Conservation (phyloP, 2,329 filamentous ascomycete species). For the Ceratocystis alfenasii region DNA sequence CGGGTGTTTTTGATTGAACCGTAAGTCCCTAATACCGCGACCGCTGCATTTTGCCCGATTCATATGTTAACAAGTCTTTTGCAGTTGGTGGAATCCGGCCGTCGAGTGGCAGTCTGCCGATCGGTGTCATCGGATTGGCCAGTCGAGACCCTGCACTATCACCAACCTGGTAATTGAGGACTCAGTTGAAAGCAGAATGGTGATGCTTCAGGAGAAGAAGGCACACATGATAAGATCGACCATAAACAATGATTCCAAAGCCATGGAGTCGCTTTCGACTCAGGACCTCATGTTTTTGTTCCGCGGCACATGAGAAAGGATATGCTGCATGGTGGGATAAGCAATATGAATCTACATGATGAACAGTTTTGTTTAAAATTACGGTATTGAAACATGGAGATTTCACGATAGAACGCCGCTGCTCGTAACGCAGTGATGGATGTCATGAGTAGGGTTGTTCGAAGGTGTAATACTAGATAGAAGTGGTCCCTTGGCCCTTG, state of each 20-base stretch:
- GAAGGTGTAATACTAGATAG: not conserved
- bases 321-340: not conserved
- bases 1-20: conserved; percentile 94
- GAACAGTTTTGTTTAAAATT: too few relatives aligned
- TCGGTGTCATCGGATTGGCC: conserved; percentile 85
- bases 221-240: conserved; percentile 96
- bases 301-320: conserved; percentile 47
- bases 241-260: conserved; percentile 82
- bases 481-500: not conserved
- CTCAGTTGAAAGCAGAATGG: conserved; percentile 90
- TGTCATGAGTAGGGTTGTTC: not conserved
- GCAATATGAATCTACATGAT: too few relatives aligned
- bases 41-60: not conserved
- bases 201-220: conserved; percentile 95
- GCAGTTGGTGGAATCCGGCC: conserved; percentile 98
- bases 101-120: conserved; percentile 98
- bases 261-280: conserved; percentile 80
- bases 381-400: not conserved
- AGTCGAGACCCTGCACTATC: conserved; percentile 85
- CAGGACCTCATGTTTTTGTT: conserved; percentile 97
- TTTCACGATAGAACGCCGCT: too few relatives aligned
- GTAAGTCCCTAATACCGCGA: conserved; percentile 42
- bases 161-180: conserved; percentile 94
- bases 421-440: too few relatives aligned
- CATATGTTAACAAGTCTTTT: conserved; percentile 10